A percentile compares a stretch with the other conserved stretches of the same genome.
Evolutionary conservation across 202 grass and related monocot genomes (phyloP).

Genomic region (Dendrocalamus latiflorus): DNA sequence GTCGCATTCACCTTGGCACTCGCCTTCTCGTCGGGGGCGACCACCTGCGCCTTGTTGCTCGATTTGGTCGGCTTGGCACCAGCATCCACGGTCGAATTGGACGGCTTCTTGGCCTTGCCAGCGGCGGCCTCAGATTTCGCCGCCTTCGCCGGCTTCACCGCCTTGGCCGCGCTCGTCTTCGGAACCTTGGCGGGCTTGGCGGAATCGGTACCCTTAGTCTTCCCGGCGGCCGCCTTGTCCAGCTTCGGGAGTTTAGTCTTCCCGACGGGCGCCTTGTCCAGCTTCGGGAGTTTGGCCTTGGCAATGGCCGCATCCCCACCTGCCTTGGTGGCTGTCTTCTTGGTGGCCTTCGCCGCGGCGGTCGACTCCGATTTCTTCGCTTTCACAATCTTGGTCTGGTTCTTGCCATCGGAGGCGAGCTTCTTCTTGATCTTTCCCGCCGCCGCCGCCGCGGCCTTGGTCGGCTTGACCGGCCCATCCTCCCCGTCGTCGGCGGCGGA

Average conservation of each 20-base stretch:
- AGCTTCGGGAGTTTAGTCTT: too few relatives aligned
- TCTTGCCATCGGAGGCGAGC: slow-evolving; percentile 34
- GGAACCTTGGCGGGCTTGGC: slow-evolving; percentile 26
- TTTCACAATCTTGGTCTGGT: slow-evolving; percentile 59
- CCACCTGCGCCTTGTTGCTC: slow-evolving; percentile 40
- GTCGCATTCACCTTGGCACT: slow-evolving; percentile 23
- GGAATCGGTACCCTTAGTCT: slow-evolving; percentile 30
- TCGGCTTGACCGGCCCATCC: slow-evolving; percentile 16
- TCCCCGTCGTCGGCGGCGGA: background rate
- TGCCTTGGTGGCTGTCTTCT: background rate
- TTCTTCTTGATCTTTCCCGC: slow-evolving; percentile 50
- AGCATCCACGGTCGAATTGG: slow-evolving; percentile 25
- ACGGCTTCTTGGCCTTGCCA: slow-evolving; percentile 43
- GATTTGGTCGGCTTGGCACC: slow-evolving; percentile 32
- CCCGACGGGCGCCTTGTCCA: too few relatives aligned
- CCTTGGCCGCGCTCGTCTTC: slow-evolving; percentile 42
- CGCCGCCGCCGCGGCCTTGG: background rate
- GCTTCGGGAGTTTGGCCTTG: slow-evolving; percentile 54
- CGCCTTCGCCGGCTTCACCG: slow-evolving; percentile 39
- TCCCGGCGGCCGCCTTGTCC: slow-evolving; percentile 28
- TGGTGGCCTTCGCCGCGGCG: background rate
- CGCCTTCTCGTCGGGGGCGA: background rate
- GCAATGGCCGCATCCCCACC: background rate
- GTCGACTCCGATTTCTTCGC: slow-evolving; percentile 57
- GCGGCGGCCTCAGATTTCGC: slow-evolving; percentile 34